Percentiles rank a stretch among this genome's conserved stretches.
phyloP scores from a whole-genome alignment of 2,329 filamentous ascomycete genomes.

The Chrysoporthe puriensis region DNA sequence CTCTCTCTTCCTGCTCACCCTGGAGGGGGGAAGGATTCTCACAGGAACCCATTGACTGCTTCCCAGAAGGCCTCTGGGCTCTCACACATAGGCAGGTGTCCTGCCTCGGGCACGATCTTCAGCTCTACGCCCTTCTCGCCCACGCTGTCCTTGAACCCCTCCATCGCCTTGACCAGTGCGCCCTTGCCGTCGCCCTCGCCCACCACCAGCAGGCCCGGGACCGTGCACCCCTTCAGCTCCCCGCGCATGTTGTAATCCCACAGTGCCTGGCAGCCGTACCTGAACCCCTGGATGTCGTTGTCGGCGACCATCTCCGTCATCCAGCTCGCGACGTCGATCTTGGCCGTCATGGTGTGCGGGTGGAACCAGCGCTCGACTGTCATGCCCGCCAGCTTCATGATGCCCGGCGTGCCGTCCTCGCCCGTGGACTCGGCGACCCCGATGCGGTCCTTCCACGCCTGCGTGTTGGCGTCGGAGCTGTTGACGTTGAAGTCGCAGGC shows the following conservation, averaged over 20 bases:
- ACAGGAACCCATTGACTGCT: conserved; percentile 63
- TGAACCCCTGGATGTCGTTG: conserved; percentile 74
- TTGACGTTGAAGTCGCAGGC: conserved; percentile 79
- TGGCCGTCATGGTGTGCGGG: conserved; percentile 50
- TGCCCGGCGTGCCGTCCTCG: conserved; percentile 57
- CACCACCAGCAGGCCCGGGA: conserved; percentile 70
- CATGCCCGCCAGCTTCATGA: conserved; percentile 66
- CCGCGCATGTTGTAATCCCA: conserved; percentile 71
- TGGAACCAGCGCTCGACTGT: conserved; percentile 85
- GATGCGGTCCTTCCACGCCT: conserved; percentile 79
- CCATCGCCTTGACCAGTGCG: conserved; percentile 78
- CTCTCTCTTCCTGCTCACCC: not conserved
- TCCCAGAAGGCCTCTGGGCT: conserved; percentile 69
- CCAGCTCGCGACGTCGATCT: conserved; percentile 50
- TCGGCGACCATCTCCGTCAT: conserved; percentile 70
- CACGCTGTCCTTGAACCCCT: conserved; percentile 65
- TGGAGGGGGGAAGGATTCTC: not conserved
- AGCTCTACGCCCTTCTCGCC: conserved; percentile 61
- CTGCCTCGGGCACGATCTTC: conserved; percentile 68
- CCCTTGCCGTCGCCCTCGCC: conserved; percentile 72
- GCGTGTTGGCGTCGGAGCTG: conserved; percentile 73
- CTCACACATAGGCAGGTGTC: conserved; percentile 86
- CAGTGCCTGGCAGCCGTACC: conserved; percentile 68
- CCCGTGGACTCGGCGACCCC: conserved; percentile 61
- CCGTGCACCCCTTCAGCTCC: conserved; percentile 55